Conservation (phyloP, 2,329 filamentous ascomycete genomes). For the Beauveria australis region DNA sequence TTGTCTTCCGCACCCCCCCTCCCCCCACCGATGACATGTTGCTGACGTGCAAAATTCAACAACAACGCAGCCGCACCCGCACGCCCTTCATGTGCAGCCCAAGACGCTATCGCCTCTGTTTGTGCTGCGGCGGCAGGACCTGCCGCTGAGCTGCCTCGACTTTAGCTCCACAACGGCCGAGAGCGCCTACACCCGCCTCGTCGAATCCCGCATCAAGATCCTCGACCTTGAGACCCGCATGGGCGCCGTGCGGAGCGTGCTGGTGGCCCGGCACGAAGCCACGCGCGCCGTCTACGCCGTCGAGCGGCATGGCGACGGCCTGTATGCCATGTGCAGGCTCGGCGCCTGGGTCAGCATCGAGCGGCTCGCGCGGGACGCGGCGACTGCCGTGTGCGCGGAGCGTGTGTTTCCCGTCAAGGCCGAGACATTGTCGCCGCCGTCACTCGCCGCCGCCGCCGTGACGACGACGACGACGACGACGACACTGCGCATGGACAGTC, state of each 20-base stretch:
- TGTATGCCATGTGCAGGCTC: conserved; percentile 63
- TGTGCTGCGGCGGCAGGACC: conserved; percentile 51
- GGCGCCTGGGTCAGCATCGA: conserved; percentile 57
- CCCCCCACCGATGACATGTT: background rate
- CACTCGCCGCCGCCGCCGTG: conserved; percentile 11
- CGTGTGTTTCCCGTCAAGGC: conserved; percentile 20
- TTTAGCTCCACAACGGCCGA: conserved; percentile 41
- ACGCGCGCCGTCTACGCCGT: conserved; percentile 49
- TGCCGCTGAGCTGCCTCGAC: conserved; percentile 56
- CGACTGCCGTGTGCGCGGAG: conserved; percentile 30
- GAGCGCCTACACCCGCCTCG: conserved; percentile 45
- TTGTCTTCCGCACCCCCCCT: background rate
- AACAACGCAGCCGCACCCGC: conserved; percentile 43
- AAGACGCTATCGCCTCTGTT: conserved; percentile 52
- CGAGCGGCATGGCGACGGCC: conserved; percentile 53
- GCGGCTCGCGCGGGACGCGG: conserved; percentile 42
- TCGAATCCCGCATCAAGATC: conserved; percentile 54
- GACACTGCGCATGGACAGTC: conserved; percentile 35
- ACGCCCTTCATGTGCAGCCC: conserved; percentile 43
- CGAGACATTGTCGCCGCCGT: conserved; percentile 4
- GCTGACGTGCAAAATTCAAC: background rate
- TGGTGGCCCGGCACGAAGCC: conserved; percentile 53
- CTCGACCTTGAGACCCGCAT: conserved; percentile 56
- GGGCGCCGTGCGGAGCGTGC: conserved; percentile 43
- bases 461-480: conserved; percentile 27